Evolutionary conservation across 441 rosid genomes (phyloP), one percentile per base, ranked within the genome.

Genomic region (Codiaeum variegatum): DNA sequence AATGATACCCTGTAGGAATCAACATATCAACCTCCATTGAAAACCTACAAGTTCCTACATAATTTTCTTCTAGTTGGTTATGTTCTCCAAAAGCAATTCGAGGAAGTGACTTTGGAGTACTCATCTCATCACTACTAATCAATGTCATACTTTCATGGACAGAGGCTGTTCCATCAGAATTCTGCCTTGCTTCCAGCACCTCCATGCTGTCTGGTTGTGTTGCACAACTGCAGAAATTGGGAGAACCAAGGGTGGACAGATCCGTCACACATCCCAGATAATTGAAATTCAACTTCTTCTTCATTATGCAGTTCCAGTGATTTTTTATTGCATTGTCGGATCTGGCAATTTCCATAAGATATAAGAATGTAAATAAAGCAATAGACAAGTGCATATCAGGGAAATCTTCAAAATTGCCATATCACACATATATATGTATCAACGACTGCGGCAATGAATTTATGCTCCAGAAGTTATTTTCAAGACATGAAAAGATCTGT

Each of bases 241-340:
- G 31, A 61, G 78, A 55, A 52, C 56, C 54, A 42, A n/a, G 26
- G 18, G 60, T 71, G 26, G 24, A 34, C n/a, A 9, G 51, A 69
- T 63, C 76, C 74, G 67, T 51, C 16, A 59, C 60, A 24, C 38
- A 44, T 12, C 44, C 70, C 19, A 44, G 58, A 18, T 82, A 76
- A 83, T 85, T 84, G 66, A 82, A 80, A 66, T 85, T 89, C 56
- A 86, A 70, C 66, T 91, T 91, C 82, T 85, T 91, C 89, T 87
- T 95, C 88, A 90, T 46, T 67, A 94, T 84, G 73, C 98, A 88
- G 79, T 91, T 96, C 98, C 99, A 96, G 75, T 89, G 98, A 76
- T 96, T 93, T 83, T 96, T 96, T 75, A 96, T 85, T 61, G 98
- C 80, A 77, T 96, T 91, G 69, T 90, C 96, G 54, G 92, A 90